A percentile compares a stretch with the other conserved stretches of the same genome.
phyloP scores from a whole-genome alignment of 2,329 filamentous ascomycete species.

The Cercospora brassicicola region DNA sequence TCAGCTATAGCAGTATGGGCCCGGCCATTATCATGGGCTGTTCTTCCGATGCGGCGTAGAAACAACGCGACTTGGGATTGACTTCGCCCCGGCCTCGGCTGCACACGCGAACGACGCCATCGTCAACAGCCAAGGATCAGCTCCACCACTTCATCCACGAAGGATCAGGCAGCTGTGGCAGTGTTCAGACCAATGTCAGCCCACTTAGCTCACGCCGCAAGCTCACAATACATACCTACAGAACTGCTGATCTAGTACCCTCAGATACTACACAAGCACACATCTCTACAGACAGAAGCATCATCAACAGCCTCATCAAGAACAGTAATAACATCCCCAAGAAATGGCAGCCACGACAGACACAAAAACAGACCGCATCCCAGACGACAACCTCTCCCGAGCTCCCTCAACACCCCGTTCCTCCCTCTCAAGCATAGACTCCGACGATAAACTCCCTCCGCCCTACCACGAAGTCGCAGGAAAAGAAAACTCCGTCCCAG shows the following conservation, averaged over 20 bases:
- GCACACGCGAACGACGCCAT: neutral
- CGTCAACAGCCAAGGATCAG: neutral
- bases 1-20: neutral
- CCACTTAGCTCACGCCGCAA: neutral
- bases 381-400: slow-evolving; percentile 14
- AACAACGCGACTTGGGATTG: neutral
- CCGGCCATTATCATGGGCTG: neutral
- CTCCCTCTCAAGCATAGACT: slow-evolving; percentile 14
- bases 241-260: neutral
- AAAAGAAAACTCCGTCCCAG: neutral
- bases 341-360: slow-evolving; percentile 6
- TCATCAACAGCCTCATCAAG: neutral
- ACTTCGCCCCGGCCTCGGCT: slow-evolving; percentile 4
- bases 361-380: neutral
- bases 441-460: slow-evolving; percentile 13
- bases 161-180: slow-evolving; percentile 2
- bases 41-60: neutral
- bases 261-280: neutral
- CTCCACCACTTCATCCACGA: neutral
- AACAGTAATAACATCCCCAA: neutral
- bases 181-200: neutral
- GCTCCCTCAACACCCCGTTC: slow-evolving; percentile 9
- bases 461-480: slow-evolving; percentile 22
- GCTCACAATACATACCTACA: neutral
- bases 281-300: neutral